Percentiles rank a stretch among this genome's conserved stretches.
phyloP scores from a whole-genome alignment of 257 asterid species.

The Solanum ossicruentum region DNA sequence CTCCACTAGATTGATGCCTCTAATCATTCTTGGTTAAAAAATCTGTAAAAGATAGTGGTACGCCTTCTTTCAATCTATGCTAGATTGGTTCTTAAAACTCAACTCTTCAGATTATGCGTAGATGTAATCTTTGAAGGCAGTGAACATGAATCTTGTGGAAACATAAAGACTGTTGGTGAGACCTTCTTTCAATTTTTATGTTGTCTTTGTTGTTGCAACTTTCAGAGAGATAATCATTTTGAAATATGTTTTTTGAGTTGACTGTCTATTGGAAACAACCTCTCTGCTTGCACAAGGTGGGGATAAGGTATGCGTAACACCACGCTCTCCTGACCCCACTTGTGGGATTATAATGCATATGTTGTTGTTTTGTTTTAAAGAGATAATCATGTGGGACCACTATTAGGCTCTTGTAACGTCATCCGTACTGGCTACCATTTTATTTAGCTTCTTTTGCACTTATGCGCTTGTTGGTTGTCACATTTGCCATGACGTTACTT shows the following conservation, averaged over 20 bases:
- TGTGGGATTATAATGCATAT: not conserved
- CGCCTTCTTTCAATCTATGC: not conserved
- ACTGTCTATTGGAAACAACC: too few relatives aligned
- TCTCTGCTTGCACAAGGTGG: too few relatives aligned
- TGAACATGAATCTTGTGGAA: not conserved
- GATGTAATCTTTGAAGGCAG: not conserved
- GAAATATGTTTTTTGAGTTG: not conserved
- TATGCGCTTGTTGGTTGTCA: not conserved
- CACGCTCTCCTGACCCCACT: not conserved
- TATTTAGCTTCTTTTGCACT: not conserved
- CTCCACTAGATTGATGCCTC: not conserved
- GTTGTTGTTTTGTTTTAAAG: not conserved
- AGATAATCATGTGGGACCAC: not conserved
- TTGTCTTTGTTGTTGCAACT: not conserved
- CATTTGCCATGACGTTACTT: not conserved
- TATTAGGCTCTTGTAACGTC: not conserved
- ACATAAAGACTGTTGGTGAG: not conserved
- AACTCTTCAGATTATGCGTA: not conserved
- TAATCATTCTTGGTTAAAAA: not conserved
- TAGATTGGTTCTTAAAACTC: not conserved
- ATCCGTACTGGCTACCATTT: not conserved
- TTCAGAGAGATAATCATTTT: not conserved
- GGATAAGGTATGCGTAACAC: too few relatives aligned
- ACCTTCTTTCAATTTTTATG: not conserved
- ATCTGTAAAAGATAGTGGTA: not conserved